These are phyloP conservation scores for Mimosa bimucronata DNA, from an alignment of 306 rosid species.

Conservation along the genomic window DNA sequence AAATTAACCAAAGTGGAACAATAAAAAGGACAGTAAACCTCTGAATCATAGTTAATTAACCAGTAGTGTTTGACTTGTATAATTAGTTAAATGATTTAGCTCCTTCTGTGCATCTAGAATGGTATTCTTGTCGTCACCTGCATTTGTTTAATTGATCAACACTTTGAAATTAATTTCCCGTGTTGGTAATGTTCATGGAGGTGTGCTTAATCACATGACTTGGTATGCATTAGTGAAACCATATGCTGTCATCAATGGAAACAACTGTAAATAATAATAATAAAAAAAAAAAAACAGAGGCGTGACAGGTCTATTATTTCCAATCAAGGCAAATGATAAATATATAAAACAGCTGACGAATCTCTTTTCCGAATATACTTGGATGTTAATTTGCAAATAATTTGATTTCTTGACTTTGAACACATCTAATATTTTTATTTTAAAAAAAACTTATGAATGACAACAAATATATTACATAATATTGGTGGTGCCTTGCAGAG, in stretches of 20 bases:
- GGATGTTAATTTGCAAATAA: not conserved
- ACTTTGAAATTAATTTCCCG: not conserved
- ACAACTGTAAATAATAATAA: not conserved
- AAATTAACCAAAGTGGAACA: too few species aligned
- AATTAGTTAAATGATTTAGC: not conserved
- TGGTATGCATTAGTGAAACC: not conserved
- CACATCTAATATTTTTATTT: not conserved
- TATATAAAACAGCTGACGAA: not conserved
- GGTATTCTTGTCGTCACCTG: not conserved
- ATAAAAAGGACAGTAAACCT: too few species aligned
- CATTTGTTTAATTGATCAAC: slow-evolving; percentile 5
- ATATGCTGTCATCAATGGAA: slow-evolving; percentile 7
- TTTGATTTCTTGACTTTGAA: not conserved
- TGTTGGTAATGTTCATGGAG: slow-evolving; percentile 15
- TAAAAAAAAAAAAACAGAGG: not conserved
- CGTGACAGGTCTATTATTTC: slow-evolving; percentile 38
- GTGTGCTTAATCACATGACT: not conserved
- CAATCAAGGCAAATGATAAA: not conserved
- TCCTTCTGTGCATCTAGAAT: not conserved
- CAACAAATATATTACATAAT: not conserved
- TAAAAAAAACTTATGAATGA: not conserved
- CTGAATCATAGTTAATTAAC: too few species aligned
- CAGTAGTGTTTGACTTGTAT: not conserved
- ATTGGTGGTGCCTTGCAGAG: slow-evolving; percentile 35
- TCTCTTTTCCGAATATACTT: not conserved